Evolutionary conservation across 495 filamentous ascomycete species (phyloP), one percentile per base, ranked within the genome.

Genomic region (Oleoguttula mirabilis): DNA sequence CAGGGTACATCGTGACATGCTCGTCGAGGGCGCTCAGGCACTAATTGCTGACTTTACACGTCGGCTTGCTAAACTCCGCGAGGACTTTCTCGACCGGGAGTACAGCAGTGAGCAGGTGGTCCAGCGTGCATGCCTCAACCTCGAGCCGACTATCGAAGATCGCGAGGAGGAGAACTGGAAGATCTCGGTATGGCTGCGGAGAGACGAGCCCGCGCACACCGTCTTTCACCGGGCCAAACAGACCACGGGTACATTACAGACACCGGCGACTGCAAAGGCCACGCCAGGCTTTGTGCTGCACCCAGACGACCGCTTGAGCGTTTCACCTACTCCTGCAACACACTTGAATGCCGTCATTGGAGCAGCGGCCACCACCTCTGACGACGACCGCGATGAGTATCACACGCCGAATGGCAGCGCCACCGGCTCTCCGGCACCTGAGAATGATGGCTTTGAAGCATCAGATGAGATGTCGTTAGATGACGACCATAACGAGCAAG

Each of bases 61-160:
- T 2, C 76, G 78, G 7, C 56, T 86, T 6, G 39, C 38, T 1
- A 73, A 67, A 15, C 50, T 75, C 22, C 60, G 60, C 24, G 41
- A 66, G 1, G 64, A 75, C 22, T 67, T 90, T 21, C 33, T 60
- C 12, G 34, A 51, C 2, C 57, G 70, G 38, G 47, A 62, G 7
- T 87, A 76, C 71, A 55, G 44, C 0, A 67, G 63, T 16, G 51
- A 55, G 7, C 40, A 48, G 1, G 59, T 72, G 19, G 47, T 88
- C 11, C 48, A 57, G 14, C 59, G 59, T n/a, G 70, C 70, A 42
- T 73, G 72, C 35, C 50, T 55, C n/a, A 67, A 61, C 31, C 55
- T 92, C 57, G 72, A 84, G 32, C 51, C 55, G 3, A 83, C 66
- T 4, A 57, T 94, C n/a, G 69, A 66, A 21, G 66, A 77, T 24